phyloP scores from a whole-genome alignment of 139 green algal genomes.

The Eudorina sp. region DNA sequence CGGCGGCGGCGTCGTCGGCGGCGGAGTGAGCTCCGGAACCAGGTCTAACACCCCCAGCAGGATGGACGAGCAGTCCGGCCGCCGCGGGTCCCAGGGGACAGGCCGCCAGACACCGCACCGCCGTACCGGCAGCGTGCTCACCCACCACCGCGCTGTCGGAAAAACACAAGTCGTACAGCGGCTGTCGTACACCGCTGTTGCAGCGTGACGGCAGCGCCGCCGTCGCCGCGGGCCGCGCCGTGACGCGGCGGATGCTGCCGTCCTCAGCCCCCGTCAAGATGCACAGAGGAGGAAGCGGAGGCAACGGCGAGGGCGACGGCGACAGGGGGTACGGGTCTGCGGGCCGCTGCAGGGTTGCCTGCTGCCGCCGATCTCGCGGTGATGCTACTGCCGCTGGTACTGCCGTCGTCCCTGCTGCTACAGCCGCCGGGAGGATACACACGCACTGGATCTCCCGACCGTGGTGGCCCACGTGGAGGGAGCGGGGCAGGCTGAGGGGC shows the following conservation, averaged over 20 bases:
- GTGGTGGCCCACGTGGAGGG: constrained; percentile 28
- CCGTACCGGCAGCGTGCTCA: constrained; percentile 34
- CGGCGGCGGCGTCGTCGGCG: neutral
- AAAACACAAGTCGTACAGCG: constrained; percentile 15
- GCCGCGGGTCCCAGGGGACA: neutral
- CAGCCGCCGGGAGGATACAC: neutral
- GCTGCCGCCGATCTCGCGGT: too few relatives aligned
- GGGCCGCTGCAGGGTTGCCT: too few relatives aligned
- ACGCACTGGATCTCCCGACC: constrained; percentile 27
- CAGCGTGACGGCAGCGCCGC: neutral
- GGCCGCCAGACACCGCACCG: constrained; percentile 31
- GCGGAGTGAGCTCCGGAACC: neutral
- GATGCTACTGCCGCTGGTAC: too few relatives aligned
- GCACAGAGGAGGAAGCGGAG: neutral
- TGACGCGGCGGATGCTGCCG: constrained; percentile 30
- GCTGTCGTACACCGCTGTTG: neutral
- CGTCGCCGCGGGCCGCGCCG: neutral
- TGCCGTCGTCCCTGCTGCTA: too few relatives aligned
- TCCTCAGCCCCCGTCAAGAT: constrained; percentile 35
- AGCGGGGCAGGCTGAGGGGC: constrained; percentile 27
- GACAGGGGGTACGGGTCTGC: too few relatives aligned
- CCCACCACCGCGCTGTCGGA: neutral
- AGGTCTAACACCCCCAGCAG: neutral
- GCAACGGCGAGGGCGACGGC: neutral
- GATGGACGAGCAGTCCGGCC: too few relatives aligned